Evolutionary conservation across 2,329 filamentous ascomycete genomes (phyloP), one percentile per base, ranked within the genome.

Genomic region (Colletotrichum sp.): DNA sequence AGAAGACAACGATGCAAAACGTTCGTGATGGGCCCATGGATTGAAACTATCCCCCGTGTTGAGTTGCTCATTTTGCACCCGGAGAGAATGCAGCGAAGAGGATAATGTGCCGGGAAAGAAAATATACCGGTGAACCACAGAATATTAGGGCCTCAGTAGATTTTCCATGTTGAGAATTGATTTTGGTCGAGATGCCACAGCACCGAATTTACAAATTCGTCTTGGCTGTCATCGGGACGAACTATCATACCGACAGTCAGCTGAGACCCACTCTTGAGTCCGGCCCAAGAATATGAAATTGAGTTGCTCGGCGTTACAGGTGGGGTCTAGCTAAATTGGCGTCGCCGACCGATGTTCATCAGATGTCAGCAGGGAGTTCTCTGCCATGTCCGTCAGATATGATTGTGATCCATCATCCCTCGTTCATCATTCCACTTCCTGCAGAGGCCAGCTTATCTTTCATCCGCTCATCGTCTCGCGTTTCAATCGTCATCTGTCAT

Each of bases 61-160:
- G 39, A n/a, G 19, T 12, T 6, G 19, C 19, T 48, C 39, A n/a
- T n/a, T n/a, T n/a, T 1, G 19, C 19, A 48, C 9, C 9, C 0
- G 5, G 0, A n/a, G 19, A 7, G 39, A 12, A 9, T n/a, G 16
- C 36, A 0, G 16, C 36, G 36, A 15, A 4, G 39, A 48, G 39
- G 0, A 1, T 0, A 11, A n/a, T 48, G 1, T 1, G 6, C 0
- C 11, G 2, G n/a, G 3, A 22, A 22, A 22, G 12, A 22, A 6
- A 12, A 22, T 52, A 12, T 2, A 52, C 11, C 44, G 6, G 6
- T 2, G 4, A 52, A 22, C 16, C 39, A 12, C 11, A 13, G n/a
- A 0, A 52, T 4, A 13, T 3, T 13, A 1, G 11, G 12, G 6
- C 44, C n/a, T 13, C 12, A 52, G n/a, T 1, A 48, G 4, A 48